Evolutionary conservation across 2,329 filamentous ascomycete species (phyloP).

Genomic region (Fusarium tricinctum): DNA sequence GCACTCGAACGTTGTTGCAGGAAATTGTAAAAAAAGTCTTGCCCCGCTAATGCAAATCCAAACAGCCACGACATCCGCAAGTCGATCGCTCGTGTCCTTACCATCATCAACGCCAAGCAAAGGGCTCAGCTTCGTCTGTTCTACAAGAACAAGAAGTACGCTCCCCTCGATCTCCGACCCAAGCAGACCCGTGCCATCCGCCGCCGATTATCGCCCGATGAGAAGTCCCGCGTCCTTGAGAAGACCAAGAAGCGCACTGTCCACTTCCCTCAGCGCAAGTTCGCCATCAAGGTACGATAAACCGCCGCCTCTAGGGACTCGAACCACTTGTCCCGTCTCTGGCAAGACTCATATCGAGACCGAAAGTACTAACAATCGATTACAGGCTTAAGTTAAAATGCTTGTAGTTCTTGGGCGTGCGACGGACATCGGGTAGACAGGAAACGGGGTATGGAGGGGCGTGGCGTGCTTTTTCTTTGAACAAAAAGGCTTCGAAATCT

Average conservation of each 20-base stretch:
- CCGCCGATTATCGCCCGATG: slow-evolving; percentile 92
- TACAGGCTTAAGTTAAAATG: slow-evolving; percentile 50
- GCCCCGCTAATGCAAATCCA: slow-evolving; percentile 46
- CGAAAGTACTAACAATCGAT: slow-evolving; percentile 34
- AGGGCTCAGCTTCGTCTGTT: slow-evolving; percentile 96
- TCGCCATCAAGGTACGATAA: slow-evolving; percentile 89
- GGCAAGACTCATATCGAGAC: background rate
- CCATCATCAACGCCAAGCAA: slow-evolving; percentile 99
- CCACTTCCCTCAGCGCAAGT: slow-evolving; percentile 99
- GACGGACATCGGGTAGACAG: slow-evolving; percentile 54
- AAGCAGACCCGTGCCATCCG: slow-evolving; percentile 99
- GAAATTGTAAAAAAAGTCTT: slow-evolving; percentile 11
- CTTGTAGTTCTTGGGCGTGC: slow-evolving; percentile 48
- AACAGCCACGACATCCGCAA: slow-evolving; percentile 97
- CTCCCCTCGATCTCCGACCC: slow-evolving; percentile 96
- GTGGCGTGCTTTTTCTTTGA: slow-evolving; percentile 57
- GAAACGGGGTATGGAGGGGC: slow-evolving; percentile 55
- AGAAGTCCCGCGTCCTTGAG: slow-evolving; percentile 85
- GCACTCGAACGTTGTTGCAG: slow-evolving; percentile 6
- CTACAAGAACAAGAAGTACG: slow-evolving; percentile 99
- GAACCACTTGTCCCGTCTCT: background rate
- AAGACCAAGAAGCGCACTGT: slow-evolving; percentile 96
- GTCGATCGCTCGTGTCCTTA: slow-evolving; percentile 98
- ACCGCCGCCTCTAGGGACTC: background rate
- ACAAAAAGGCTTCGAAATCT: slow-evolving; percentile 53